Percentiles rank a stretch among this genome's conserved stretches.
Evolutionary conservation across 1,284 basidiomycete species (phyloP).

Genomic region (Tausonia pullulans): DNA sequence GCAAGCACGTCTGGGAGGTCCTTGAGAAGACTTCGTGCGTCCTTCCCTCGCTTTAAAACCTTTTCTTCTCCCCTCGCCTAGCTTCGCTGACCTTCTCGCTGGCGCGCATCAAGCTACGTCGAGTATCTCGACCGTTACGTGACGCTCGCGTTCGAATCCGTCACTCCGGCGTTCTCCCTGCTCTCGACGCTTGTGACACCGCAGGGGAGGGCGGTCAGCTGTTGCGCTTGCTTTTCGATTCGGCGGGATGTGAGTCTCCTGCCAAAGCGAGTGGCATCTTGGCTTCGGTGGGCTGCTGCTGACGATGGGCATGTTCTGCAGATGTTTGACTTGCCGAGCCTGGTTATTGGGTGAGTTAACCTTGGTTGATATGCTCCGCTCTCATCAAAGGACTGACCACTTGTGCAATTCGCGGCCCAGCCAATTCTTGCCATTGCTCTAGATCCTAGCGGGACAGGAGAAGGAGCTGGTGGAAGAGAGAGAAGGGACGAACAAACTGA

Average conservation of each 20-base stretch:
- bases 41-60: neutral
- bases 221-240: conserved; percentile 88
- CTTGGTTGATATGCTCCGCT: no score
- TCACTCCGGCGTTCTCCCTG: conserved; percentile 85
- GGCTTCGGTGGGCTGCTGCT: neutral
- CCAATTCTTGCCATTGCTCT: conserved; percentile 1
- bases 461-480: no score
- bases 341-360: conserved; percentile 7
- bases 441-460: no score
- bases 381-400: neutral
- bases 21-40: conserved; percentile 10
- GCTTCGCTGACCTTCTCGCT: conserved; percentile 13
- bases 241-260: conserved; percentile 63
- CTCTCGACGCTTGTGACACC: conserved; percentile 78
- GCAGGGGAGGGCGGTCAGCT: conserved; percentile 65
- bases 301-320: neutral
- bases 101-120: conserved; percentile 42
- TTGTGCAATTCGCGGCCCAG: neutral
- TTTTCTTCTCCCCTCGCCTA: conserved; percentile 3
- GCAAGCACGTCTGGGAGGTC: conserved; percentile 15
- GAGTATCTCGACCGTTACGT: conserved; percentile 95
- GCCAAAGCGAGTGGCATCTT: neutral
- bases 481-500: no score
- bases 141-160: conserved; percentile 88
- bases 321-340: conserved; percentile 12